Evolutionary conservation across 1,284 basidiomycete genomes (phyloP), one percentile per base, ranked within the genome.

Genomic region (Cryptococcus depauperatus): DNA sequence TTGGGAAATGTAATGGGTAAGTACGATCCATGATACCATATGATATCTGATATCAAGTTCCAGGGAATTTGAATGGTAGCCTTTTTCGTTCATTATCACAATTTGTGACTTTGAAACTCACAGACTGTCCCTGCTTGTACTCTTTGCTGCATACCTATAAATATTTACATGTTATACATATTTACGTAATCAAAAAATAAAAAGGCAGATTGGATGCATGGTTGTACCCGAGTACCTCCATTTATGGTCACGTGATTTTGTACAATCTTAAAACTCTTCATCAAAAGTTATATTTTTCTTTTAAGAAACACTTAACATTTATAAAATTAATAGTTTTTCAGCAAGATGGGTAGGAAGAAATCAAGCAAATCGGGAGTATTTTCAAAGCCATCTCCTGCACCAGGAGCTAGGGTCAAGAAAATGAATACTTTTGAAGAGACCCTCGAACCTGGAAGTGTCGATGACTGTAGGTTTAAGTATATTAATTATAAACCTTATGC

Each of bases 1-100:
- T 99, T 67, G 81, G 86, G 48, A 95, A 96, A 70, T 97, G 93
- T 73, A 92, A 59, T 34, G 69, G 69, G 69, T 69, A 47, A 59
- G 69, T 64, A 8, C 19, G 9, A 21, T 14, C 18, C 7, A 3
- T 27, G 25, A n/a, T 16, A 22, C 5, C 1, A 14, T 28, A 19
- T 23, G 11, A 8, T 16, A 28, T 35, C 50, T 55, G 37, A 52
- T 44, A 2, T 21, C 18, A 9, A 30, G n/a, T n/a, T 21, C 14
- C 46, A 63, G 59, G 44, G 59, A 63, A 51, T 63, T 63, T 26
- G 61, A 64, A 46, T 64, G 61, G 61, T 64, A 37, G 19, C n/a
- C 6, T 22, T 5, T 21, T 7, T 25, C 6, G 19, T 33, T 18
- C 13, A n/a, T n/a, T n/a, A n/a, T n/a, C n/a, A n/a, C n/a, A n/a